Evolutionary conservation across 768 basidiomycete genomes (phyloP).

Genomic region (Termitomyces eurrhizus): DNA sequence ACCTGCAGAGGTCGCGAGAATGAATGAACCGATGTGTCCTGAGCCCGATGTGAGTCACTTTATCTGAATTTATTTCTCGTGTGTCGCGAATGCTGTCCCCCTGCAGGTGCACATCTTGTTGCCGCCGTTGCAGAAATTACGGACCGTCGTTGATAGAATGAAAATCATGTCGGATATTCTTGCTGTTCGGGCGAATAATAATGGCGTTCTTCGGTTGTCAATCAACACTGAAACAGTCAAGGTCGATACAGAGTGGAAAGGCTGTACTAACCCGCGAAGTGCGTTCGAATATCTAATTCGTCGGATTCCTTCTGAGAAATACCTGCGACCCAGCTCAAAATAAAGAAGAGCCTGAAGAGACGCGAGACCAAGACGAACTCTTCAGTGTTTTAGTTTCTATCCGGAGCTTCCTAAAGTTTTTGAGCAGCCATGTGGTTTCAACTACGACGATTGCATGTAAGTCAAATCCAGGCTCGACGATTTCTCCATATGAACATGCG

Average conservation of each 20-base stretch:
- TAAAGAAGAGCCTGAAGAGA: constrained; percentile 33
- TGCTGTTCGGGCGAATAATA: constrained; percentile 63
- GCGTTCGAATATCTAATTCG: constrained; percentile 15
- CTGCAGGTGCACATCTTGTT: constrained; percentile 71
- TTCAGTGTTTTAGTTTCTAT: constrained; percentile 68
- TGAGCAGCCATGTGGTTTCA: constrained; percentile 76
- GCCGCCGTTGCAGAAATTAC: constrained; percentile 31
- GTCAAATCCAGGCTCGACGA: constrained; percentile 22
- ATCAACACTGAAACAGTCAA: constrained; percentile 71
- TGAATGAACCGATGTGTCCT: constrained; percentile 81
- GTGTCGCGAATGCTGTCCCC: neutral
- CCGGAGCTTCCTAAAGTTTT: constrained; percentile 75
- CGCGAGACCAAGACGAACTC: constrained; percentile 51
- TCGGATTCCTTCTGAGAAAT: neutral
- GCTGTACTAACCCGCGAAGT: constrained; percentile 65
- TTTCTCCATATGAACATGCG: neutral
- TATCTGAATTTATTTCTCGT: neutral
- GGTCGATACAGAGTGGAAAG: constrained; percentile 76
- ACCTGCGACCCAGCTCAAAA: constrained; percentile 5
- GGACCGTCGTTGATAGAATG: constrained; percentile 47
- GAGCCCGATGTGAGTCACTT: constrained; percentile 66
- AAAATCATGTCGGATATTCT: constrained; percentile 67
- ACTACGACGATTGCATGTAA: constrained; percentile 82
- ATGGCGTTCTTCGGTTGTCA: constrained; percentile 47
- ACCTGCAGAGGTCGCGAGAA: constrained; percentile 63